Conservation (phyloP, 164 flowering plant species). For the Sedum album region DNA sequence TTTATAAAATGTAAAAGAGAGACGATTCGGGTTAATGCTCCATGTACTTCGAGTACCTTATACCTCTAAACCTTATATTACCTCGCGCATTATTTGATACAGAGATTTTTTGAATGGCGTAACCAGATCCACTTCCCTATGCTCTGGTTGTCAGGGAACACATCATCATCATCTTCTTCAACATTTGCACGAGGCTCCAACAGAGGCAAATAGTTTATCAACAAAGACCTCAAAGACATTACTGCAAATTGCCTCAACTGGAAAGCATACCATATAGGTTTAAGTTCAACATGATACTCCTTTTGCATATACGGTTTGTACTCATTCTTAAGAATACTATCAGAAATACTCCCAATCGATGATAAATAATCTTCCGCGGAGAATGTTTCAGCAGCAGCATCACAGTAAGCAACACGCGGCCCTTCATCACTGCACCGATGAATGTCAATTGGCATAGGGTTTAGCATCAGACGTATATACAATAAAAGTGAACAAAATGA, state of each 20-base stretch:
- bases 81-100: conserved; percentile 83
- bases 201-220: conserved; percentile 75
- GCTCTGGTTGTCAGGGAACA: conserved; percentile 46
- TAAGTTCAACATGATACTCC: conserved; percentile 59
- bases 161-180: conserved; percentile 72
- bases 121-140: conserved; percentile 49
- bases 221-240: conserved; percentile 76
- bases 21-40: too few relatives aligned
- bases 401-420: conserved; percentile 50
- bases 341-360: conserved; percentile 26
- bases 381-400: conserved; percentile 39
- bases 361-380: conserved; percentile 46
- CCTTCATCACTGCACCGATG: conserved; percentile 38
- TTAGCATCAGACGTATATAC: background rate
- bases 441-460: background rate
- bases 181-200: conserved; percentile 52
- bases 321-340: conserved; percentile 25
- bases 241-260: conserved; percentile 46
- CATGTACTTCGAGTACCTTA: too few relatives aligned
- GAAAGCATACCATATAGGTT: conserved; percentile 82
- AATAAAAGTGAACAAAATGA: background rate
- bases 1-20: too few relatives aligned
- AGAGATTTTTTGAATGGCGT: conserved; percentile 76
- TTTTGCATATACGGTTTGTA: conserved; percentile 35
- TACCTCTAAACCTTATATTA: too few relatives aligned